Base-by-base conservation (phyloP, 192 early-diverging fungal genomes). In the Gamsiella multidivaricata region DNA sequence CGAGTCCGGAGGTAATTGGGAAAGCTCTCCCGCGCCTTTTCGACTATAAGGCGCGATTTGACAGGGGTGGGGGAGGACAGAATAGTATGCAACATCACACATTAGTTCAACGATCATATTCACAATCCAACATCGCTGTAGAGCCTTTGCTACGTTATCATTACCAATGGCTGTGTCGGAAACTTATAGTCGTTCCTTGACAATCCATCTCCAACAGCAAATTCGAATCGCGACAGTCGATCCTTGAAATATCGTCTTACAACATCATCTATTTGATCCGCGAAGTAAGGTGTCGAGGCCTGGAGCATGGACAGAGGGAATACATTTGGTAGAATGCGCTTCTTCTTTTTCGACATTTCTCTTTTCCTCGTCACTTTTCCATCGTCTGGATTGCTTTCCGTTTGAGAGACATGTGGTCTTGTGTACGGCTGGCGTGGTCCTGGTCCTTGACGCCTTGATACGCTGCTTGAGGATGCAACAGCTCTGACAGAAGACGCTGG, bases 221-320 rank as follows among this genome's bases (percentile, higher is more conserved):
- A 70, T 25, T 62, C 52, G 18, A 42, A 61, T 15, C 58, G 49
- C 31, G 15, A 20, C n/a, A 61, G 23, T 8, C 69, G 49, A 37
- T 54, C 32, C 25, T 23, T 54, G 31, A 43, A 20, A 28, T 61
- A 62, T 3, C 47, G 26, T 28, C 52, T 23, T 12, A 42, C 31
- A 3, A 62, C 20, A n/a, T 61, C 37, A 23, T 70, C 69, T 17
- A 61, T 45, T 9, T 28, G 15, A 7, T 34, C 1, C 15, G 52
- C 31, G 10, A 62, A 51, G 20, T 61, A 41, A 15, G 32, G 18
- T 14, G n/a, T 28, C 1, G 69, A 61, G 11, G 69, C 47, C 26
- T 70, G 69, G 1, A 70, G 52, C 59, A 70, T 61, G 0, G 69
- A 70, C 3, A 55, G 26, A 8, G 58, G 41, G 12, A 70, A 70